Evolutionary conservation across 23 red algal genomes (phyloP).

Genomic region (Gracilaria gracilis): DNA sequence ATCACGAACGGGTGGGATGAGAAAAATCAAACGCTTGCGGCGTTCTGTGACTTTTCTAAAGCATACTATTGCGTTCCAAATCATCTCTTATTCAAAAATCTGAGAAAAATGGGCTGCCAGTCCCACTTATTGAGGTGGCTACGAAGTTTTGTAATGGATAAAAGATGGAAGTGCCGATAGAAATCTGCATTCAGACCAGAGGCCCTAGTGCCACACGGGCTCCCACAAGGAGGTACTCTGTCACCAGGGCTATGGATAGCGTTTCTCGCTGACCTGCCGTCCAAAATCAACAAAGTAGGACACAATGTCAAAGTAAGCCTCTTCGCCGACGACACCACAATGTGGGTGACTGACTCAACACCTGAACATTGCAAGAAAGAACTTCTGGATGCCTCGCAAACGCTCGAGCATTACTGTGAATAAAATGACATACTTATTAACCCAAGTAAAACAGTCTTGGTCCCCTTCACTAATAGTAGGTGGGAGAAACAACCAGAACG

Average conservation of each 20-base stretch:
- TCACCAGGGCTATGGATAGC: conserved; percentile 1
- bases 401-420: not conserved
- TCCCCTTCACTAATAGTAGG: not conserved
- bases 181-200: not conserved
- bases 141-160: no score
- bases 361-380: not conserved
- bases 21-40: no score
- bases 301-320: not conserved
- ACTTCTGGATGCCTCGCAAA: not conserved
- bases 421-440: not conserved
- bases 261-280: not conserved
- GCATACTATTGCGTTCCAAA: no score
- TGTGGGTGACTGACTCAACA: not conserved
- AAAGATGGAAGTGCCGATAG: no score
- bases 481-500: not conserved
- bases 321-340: not conserved
- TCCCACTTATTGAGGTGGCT: no score
- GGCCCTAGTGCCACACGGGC: not conserved
- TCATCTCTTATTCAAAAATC: no score
- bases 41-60: no score
- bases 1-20: no score
- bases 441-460: not conserved
- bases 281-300: not conserved
- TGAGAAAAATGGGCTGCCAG: no score
- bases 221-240: not conserved